phyloP scores from a whole-genome alignment of 148 eudicot species.

The Vaccinium darrowii region DNA sequence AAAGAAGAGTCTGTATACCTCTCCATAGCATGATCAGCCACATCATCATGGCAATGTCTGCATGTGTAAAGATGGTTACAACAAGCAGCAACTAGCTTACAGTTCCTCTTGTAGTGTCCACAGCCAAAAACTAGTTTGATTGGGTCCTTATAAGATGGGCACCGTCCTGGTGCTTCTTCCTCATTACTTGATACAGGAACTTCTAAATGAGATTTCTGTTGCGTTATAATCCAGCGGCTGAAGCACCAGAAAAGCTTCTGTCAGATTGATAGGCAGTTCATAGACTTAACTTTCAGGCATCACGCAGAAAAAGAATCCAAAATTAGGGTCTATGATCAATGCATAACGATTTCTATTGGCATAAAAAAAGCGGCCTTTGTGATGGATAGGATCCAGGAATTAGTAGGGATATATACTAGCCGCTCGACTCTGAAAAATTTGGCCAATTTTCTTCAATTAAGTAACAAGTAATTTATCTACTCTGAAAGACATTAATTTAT shows the following conservation, averaged over 20 bases:
- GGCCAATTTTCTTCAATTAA: not conserved
- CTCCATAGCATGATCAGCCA: constrained; percentile 66
- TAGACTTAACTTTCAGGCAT: not conserved
- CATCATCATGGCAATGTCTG: constrained; percentile 88
- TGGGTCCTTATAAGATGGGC: constrained; percentile 66
- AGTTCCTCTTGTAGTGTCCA: constrained; percentile 89
- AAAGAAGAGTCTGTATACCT: constrained; percentile 41
- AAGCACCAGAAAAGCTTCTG: constrained; percentile 13
- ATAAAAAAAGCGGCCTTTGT: not conserved
- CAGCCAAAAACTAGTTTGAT: constrained; percentile 64
- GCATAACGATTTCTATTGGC: not conserved
- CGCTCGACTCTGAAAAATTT: not conserved
- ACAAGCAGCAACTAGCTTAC: constrained; percentile 81
- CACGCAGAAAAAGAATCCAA: not conserved
- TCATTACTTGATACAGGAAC: constrained; percentile 27
- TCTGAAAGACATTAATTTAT: not conserved
- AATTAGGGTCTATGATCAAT: not conserved
- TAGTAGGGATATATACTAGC: constrained; percentile 2
- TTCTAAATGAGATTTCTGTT: constrained; percentile 40
- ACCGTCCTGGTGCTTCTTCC: constrained; percentile 64
- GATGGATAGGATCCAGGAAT: not conserved
- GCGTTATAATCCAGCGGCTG: constrained; percentile 67
- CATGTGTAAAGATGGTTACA: constrained; percentile 78
- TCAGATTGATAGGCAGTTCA: constrained; percentile 15
- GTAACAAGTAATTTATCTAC: not conserved